Conservation (phyloP, 257 asterid genomes). For the Salvia miltiorrhiza region DNA sequence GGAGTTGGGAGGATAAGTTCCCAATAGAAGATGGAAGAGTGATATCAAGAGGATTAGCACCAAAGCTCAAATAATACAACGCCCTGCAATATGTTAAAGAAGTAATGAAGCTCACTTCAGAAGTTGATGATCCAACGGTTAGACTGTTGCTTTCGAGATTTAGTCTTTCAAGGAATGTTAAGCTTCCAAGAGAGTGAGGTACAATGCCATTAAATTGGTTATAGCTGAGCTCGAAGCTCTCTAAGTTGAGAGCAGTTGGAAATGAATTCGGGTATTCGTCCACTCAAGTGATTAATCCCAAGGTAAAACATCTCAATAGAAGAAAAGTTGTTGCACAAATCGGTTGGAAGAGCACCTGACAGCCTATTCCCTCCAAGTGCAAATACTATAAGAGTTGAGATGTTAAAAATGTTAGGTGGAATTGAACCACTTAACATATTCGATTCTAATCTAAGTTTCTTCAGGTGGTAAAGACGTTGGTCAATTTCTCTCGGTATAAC, state of each 20-base stretch:
- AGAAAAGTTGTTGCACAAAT: too few species aligned
- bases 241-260: too few species aligned
- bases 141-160: slow-evolving; percentile 21
- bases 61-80: too few species aligned
- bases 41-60: slow-evolving; percentile 19
- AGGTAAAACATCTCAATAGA: too few species aligned
- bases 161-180: slow-evolving; percentile 14
- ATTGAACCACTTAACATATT: slow-evolving; percentile 18
- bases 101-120: slow-evolving; percentile 21
- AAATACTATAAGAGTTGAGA: slow-evolving; percentile 32
- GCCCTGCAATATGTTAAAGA: too few species aligned
- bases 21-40: too few species aligned
- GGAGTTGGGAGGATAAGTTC: too few species aligned
- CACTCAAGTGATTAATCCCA: too few species aligned
- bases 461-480: slow-evolving; percentile 23
- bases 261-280: too few species aligned
- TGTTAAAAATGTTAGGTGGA: too few species aligned
- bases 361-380: slow-evolving; percentile 2
- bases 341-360: slow-evolving; percentile 23
- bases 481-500: too few species aligned
- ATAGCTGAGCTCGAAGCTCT: neutral
- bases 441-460: neutral
- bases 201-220: slow-evolving; percentile 4
- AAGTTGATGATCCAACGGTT: neutral
- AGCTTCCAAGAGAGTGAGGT: slow-evolving; percentile 27